Base-by-base conservation (phyloP, 78 protist genomes). In the Polysphondylium violaceum region DNA sequence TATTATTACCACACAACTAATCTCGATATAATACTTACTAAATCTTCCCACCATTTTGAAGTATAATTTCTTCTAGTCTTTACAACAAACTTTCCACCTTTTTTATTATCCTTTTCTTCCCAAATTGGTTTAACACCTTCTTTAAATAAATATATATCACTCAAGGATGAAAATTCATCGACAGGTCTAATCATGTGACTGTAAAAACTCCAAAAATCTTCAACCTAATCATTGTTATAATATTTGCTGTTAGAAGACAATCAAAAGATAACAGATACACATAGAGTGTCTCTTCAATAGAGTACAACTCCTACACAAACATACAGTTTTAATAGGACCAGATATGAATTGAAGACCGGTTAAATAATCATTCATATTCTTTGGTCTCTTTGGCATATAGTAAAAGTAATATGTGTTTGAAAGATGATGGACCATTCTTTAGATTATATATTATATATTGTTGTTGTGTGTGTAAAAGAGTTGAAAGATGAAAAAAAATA, bases 41-140 rank as follows among this genome's bases (percentile, higher is more conserved):
- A 67, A 50, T 88, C 94, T 51, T 88, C 94, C 94, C 94, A 88
- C 89, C 87, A 88, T 65, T 78, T 76, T 25, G 94, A 88, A 0
- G 94, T 72, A 35, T 67, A 88, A 33, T 78, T 78, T 43, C 76
- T 88, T 56, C 94, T 55, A 2, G 81, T 76, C 50, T 78, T 76
- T n/a, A 88, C 67, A 25, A 88, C 94, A 59, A 76, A 88, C 67
- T 88, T 88, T 9, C 94, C 94, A 0, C 94, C 94, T 35, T 71
- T 74, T 76, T 76, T 64, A 74, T 88, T 88, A 31, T 63, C 94
- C 4, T 44, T 55, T 36, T 88, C 94, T 17, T 88, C 94, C 94
- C 94, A 88, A 43, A 88, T 60, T 41, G 94, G 94, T 44, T 76
- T 61, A 25, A 88, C 76, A 4, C 94, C 94, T 61, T 88, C 94